Base-by-base conservation (phyloP, 305 asterid species). In the Salvia sclarea region DNA sequence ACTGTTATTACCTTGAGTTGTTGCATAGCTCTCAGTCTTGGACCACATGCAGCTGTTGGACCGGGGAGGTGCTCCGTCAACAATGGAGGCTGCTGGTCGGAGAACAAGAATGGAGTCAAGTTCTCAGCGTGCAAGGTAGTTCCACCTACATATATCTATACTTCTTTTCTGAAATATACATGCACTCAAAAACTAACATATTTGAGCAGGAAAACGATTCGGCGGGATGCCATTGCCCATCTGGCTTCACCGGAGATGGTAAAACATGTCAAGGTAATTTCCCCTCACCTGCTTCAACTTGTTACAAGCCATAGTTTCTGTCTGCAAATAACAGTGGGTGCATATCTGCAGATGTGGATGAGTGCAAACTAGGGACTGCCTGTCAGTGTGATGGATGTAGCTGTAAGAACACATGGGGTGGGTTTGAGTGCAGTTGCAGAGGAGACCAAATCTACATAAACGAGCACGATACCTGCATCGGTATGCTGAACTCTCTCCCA, bases 81-180 rank as follows among this genome's bases (percentile, higher is more conserved):
- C 73, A 76, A 88, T 14, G 98, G 98, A 59, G 97, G 92, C 14
- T 90, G 96, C 83, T 93, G 98, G 98, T 79, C 91, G 3, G 88
- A 80, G 11, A 68, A 80, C 54, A 81, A 30, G 75, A 72, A 86
- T 10, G 92, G 96, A 44, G 59, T 24, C 30, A 81, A 56, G 73
- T 81, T 82, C 60, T 93, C 98, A 25, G 96, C 96, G 40, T 93
- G 98, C 88, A 59, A 65, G 75, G 98, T 61, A 69, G 87, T 18
- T 7, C 1, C 2, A 17, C 2, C 11, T 25, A 25, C 4, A 25
- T 25, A 25, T 2, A n/a, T n/a, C n/a, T n/a, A n/a, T n/a, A n/a
- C n/a, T n/a, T n/a, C n/a, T n/a, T n/a, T n/a, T n/a, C n/a, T n/a
- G n/a, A n/a, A n/a, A n/a, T n/a, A n/a, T n/a, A n/a, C n/a, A n/a